Evolutionary conservation across 257 asterid genomes (phyloP).

Genomic region (Solanum neorickii): DNA sequence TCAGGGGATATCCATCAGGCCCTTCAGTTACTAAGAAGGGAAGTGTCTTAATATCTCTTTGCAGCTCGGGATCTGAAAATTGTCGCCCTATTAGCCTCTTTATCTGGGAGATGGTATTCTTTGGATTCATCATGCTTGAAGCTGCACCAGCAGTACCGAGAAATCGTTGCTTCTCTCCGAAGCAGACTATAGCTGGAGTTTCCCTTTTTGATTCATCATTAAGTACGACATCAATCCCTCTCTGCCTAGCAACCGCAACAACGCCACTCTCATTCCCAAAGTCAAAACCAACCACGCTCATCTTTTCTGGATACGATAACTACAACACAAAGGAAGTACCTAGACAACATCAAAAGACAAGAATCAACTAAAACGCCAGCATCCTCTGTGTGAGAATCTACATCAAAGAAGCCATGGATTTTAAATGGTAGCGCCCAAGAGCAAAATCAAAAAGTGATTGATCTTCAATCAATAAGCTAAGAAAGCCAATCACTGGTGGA

Average conservation of each 20-base stretch:
- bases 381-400: neutral
- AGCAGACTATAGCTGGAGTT: slow-evolving; percentile 90
- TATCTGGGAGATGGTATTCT: slow-evolving; percentile 78
- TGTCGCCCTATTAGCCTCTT: slow-evolving; percentile 78
- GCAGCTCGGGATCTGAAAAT: slow-evolving; percentile 89
- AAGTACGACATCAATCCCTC: slow-evolving; percentile 95
- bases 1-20: slow-evolving; percentile 81
- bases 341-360: slow-evolving; percentile 8
- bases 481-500: neutral
- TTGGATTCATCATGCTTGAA: slow-evolving; percentile 90
- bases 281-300: slow-evolving; percentile 99
- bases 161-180: slow-evolving; percentile 91
- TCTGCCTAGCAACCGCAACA: slow-evolving; percentile 93
- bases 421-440: neutral
- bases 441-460: neutral
- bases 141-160: slow-evolving; percentile 99
- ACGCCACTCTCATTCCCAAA: slow-evolving; percentile 89
- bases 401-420: neutral
- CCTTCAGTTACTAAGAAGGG: slow-evolving; percentile 78
- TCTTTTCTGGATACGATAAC: slow-evolving; percentile 13
- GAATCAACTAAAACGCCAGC: neutral
- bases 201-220: slow-evolving; percentile 90
- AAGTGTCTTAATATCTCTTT: slow-evolving; percentile 57
- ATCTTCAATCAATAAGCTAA: neutral
- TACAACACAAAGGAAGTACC: slow-evolving; percentile 6